Percentiles rank a stretch among this genome's conserved stretches.
Conservation (phyloP, 1,284 basidiomycete species). For the Laetiporus sulphureus region DNA sequence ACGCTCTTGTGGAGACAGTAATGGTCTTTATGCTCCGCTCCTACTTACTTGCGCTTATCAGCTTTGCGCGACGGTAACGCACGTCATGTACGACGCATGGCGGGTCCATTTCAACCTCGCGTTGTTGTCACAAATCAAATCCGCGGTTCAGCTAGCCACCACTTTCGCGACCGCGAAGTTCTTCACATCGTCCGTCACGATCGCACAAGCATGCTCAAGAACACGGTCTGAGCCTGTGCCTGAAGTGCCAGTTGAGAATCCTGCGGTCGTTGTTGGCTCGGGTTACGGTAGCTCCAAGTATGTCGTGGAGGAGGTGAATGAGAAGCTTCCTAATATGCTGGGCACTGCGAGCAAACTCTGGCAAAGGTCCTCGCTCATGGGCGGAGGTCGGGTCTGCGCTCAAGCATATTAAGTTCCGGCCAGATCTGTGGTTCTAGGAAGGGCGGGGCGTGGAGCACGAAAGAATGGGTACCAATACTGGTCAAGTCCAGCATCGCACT, state of each 20-base stretch:
- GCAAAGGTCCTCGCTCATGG: slow-evolving; percentile 17
- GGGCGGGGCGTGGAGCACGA: slow-evolving; percentile 35
- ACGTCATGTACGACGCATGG: slow-evolving; percentile 22
- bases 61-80: slow-evolving; percentile 11
- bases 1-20: slow-evolving; percentile 23
- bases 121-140: slow-evolving; percentile 12
- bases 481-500: slow-evolving; percentile 28
- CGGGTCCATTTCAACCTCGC: slow-evolving; percentile 22
- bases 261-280: slow-evolving; percentile 13
- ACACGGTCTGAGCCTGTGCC: not conserved
- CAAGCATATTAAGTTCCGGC: slow-evolving; percentile 32
- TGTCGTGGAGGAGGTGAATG: slow-evolving; percentile 15
- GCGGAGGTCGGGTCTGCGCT: slow-evolving; percentile 16
- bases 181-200: not conserved
- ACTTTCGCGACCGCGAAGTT: slow-evolving; percentile 21
- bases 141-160: slow-evolving; percentile 18
- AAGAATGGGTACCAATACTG: slow-evolving; percentile 38
- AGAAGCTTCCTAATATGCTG: too few relatives aligned
- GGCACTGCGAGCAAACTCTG: too few relatives aligned
- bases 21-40: not conserved
- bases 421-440: slow-evolving; percentile 31
- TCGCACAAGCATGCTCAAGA: not conserved
- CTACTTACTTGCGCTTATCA: not conserved
- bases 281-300: slow-evolving; percentile 25
- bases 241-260: slow-evolving; percentile 12